phyloP scores from a whole-genome alignment of 768 basidiomycete genomes.

The Inosperma sp. region DNA sequence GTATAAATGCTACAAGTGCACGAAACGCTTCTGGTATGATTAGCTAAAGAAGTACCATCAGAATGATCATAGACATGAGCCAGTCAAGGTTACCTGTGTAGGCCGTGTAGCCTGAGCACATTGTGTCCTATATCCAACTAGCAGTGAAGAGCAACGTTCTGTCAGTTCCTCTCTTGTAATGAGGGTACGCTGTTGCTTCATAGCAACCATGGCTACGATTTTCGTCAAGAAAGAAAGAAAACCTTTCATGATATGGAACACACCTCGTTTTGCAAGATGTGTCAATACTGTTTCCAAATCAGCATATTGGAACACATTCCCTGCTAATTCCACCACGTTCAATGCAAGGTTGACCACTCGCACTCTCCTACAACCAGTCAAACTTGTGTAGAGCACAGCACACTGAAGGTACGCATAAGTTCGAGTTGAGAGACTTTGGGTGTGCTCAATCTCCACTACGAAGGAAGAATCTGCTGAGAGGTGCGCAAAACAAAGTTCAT shows the following conservation, averaged over 20 bases:
- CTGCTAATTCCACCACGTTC: constrained; percentile 77
- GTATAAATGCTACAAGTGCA: constrained; percentile 72
- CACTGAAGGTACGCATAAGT: constrained; percentile 78
- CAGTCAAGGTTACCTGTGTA: constrained; percentile 62
- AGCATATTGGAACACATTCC: constrained; percentile 85
- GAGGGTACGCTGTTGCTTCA: constrained; percentile 55
- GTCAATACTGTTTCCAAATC: constrained; percentile 84
- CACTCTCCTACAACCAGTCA: constrained; percentile 74
- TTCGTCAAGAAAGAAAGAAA: neutral
- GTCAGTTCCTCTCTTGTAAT: constrained; percentile 83
- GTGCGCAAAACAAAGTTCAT: constrained; percentile 67
- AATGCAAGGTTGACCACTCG: constrained; percentile 83
- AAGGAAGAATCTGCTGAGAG: constrained; percentile 82
- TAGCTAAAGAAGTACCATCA: constrained; percentile 45
- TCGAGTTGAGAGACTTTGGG: constrained; percentile 61
- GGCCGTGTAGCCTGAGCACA: constrained; percentile 76
- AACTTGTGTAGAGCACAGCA: constrained; percentile 82
- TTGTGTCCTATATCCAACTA: constrained; percentile 83
- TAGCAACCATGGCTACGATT: constrained; percentile 60
- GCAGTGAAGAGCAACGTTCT: constrained; percentile 73
- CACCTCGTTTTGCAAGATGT: constrained; percentile 75
- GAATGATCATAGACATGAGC: constrained; percentile 22
- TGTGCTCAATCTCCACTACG: constrained; percentile 69
- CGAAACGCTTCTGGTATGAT: constrained; percentile 94
- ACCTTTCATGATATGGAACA: constrained; percentile 20